Conservation (phyloP, 345 rosid genomes). For the Citrus inodora region DNA sequence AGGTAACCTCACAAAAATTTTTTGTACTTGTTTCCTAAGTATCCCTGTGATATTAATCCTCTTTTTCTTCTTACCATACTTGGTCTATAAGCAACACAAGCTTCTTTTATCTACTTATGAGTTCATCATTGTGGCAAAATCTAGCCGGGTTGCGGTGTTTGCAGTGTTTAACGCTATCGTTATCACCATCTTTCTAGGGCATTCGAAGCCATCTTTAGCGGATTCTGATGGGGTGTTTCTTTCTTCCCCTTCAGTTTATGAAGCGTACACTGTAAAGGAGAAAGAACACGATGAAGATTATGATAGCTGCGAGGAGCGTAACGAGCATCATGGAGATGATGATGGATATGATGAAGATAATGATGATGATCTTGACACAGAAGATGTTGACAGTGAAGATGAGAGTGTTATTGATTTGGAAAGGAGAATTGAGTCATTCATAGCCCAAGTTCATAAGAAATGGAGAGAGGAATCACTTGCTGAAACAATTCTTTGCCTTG, state of each 20-base stretch:
- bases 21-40: background rate
- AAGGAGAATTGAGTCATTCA: constrained; percentile 24
- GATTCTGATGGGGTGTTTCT: constrained; percentile 9
- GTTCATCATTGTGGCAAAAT: constrained; percentile 16
- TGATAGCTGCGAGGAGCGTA: background rate
- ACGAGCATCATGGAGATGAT: background rate
- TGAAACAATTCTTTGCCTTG: constrained; percentile 15
- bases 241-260: background rate
- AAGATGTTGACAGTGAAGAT: constrained; percentile 11
- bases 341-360: constrained; percentile 17
- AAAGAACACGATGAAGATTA: background rate
- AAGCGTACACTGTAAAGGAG: background rate
- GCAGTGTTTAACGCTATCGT: constrained; percentile 17
- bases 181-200: constrained; percentile 14
- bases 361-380: background rate
- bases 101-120: constrained; percentile 14
- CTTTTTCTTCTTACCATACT: constrained; percentile 7
- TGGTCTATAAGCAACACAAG: constrained; percentile 5
- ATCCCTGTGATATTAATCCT: background rate
- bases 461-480: constrained; percentile 25
- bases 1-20: background rate
- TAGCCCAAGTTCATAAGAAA: constrained; percentile 19
- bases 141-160: constrained; percentile 18
- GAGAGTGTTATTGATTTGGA: constrained; percentile 10
- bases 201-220: constrained; percentile 2